Conservation (phyloP, 371 early-diverging fungal genomes). For the Umbelopsis sp. region DNA sequence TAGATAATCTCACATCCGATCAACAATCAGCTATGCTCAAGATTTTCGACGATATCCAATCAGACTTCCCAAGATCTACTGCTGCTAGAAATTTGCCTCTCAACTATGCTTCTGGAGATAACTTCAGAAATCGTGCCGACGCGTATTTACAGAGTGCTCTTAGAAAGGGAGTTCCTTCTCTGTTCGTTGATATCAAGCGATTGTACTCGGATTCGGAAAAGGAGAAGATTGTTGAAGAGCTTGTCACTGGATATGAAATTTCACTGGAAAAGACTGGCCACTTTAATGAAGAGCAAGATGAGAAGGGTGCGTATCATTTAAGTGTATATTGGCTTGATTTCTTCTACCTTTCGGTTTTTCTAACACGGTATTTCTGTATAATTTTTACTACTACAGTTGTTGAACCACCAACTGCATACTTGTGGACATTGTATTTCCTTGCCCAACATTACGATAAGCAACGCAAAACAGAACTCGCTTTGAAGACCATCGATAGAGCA, state of each 20-base stretch:
- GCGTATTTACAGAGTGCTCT: slow-evolving; percentile 71
- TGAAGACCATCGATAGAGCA: slow-evolving; percentile 79
- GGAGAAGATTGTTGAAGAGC: slow-evolving; percentile 62
- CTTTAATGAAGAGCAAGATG: slow-evolving; percentile 43
- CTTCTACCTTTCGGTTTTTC: neutral
- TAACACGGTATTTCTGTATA: slow-evolving; percentile 31
- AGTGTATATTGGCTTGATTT: neutral
- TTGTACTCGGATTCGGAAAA: slow-evolving; percentile 75
- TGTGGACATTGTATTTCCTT: slow-evolving; percentile 90
- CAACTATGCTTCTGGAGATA: slow-evolving; percentile 70
- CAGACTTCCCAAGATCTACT: slow-evolving; percentile 83
- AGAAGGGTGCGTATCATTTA: neutral
- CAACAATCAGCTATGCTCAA: slow-evolving; percentile 15
- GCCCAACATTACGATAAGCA: slow-evolving; percentile 86
- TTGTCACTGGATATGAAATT: slow-evolving; percentile 62
- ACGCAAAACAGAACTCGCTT: slow-evolving; percentile 68
- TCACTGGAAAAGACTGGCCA: slow-evolving; percentile 55
- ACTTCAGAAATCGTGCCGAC: slow-evolving; percentile 68
- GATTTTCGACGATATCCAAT: slow-evolving; percentile 64
- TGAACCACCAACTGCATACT: slow-evolving; percentile 80
- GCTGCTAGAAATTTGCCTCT: slow-evolving; percentile 78
- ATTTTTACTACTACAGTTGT: slow-evolving; percentile 31
- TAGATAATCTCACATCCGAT: slow-evolving; percentile 19
- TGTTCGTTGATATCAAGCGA: slow-evolving; percentile 81
- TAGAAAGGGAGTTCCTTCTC: slow-evolving; percentile 91